Evolutionary conservation across 1,284 basidiomycete species (phyloP), one percentile per base, ranked within the genome.

Genomic region (Cutaneotrichosporon curvatum): DNA sequence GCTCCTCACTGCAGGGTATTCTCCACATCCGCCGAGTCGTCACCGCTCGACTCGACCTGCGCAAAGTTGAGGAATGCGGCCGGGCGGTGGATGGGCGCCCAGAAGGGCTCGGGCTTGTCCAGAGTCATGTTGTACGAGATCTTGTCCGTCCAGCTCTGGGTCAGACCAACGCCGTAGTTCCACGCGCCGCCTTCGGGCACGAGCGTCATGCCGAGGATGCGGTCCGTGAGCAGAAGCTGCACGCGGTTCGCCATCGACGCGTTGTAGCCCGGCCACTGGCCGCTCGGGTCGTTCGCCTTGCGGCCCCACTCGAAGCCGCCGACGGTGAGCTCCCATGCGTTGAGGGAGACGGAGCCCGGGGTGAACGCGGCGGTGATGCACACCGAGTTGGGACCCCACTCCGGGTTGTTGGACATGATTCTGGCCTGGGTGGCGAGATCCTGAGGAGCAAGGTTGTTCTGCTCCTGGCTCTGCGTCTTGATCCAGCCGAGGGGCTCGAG

Each of bases 241-340:
- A 95, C 91, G 28, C 89, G 82, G 68, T 95, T 92, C 3, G 91
- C 92, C 94, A 97, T 97, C 58, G 87, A 89, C 21, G 91, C 85
- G 68, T 94, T 96, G 77, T 94, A 98, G 36, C 91, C 90, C 72
- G 81, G 76, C 59, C 88, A 85, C 59, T 88, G 88, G 39, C 83
- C 79, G n/a, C 85, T 85, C 37, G 79, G 85, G 63, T 90, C 89
- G 56, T 78, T 72, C 61, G 91, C 91, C 76, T 97, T 97, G 56
- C 95, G 78, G 36, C 94, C 94, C 94, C 94, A 98, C 68, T 99
- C 95, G 69, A 98, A 98, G 15, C 95, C 95, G 43, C 84, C 79
- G 4, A 92, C 83, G 9, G 84, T 85, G 43, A 98, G 74, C 32
- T 82, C 86, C 74, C 97, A 91, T 0, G 94, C 86, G 35, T 91